Conservation (phyloP, 352 stramenopile species). For the Globisporangium sylvaticum region DNA sequence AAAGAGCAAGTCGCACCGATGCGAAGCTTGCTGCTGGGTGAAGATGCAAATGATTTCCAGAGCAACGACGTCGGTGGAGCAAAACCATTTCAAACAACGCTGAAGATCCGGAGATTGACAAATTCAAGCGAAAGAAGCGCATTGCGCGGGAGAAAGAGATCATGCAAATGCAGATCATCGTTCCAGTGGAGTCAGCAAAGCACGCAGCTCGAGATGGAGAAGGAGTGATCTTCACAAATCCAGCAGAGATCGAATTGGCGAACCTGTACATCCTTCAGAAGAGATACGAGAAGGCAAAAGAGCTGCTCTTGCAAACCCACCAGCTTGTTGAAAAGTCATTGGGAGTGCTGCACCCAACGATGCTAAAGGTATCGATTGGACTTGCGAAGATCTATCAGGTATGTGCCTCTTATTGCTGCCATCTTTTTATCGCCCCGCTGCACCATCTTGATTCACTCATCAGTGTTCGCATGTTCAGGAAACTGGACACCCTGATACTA, state of each 20-base stretch:
- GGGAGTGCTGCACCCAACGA: constrained; percentile 43
- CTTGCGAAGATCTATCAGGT: constrained; percentile 34
- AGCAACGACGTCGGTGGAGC: background rate
- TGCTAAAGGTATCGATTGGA: constrained; percentile 51
- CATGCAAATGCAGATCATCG: constrained; percentile 49
- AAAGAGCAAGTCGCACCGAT: constrained; percentile 29
- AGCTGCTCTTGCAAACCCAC: constrained; percentile 29
- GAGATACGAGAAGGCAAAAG: constrained; percentile 43
- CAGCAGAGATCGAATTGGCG: constrained; percentile 48
- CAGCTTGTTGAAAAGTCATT: constrained; percentile 30
- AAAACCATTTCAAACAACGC: background rate
- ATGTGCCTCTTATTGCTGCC: background rate
- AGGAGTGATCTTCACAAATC: constrained; percentile 35
- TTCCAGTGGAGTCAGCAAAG: constrained; percentile 41
- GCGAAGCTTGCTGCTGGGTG: constrained; percentile 18
- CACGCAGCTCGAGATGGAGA: constrained; percentile 37
- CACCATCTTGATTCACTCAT: background rate
- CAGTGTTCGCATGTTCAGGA: constrained; percentile 19
- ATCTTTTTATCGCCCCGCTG: background rate
- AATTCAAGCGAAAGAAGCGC: constrained; percentile 40
- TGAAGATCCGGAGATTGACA: constrained; percentile 42
- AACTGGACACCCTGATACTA: constrained; percentile 20
- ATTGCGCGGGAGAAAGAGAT: constrained; percentile 47
- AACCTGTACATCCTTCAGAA: constrained; percentile 58
- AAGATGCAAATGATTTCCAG: background rate